phyloP scores from a whole-genome alignment of 2,329 filamentous ascomycete genomes.

The Akanthomyces lecanii region DNA sequence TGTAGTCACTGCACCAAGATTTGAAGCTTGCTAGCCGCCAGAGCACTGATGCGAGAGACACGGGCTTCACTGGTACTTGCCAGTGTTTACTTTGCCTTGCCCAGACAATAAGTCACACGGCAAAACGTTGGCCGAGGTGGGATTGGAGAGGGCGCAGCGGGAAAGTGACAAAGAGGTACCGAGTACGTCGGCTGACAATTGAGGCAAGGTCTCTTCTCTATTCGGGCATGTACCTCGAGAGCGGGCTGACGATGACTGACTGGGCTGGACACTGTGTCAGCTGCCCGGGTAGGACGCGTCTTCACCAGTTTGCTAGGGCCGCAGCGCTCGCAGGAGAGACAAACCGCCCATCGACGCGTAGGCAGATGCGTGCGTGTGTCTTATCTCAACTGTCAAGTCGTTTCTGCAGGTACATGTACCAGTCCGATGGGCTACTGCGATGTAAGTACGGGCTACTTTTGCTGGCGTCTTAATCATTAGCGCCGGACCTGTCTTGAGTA shows the following conservation, averaged over 20 bases:
- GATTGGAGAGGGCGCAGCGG: background rate
- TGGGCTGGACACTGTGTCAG: background rate
- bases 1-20: too few relatives aligned
- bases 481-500: background rate
- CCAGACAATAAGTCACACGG: too few relatives aligned
- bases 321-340: background rate
- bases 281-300: background rate
- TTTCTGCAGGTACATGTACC: slow-evolving; percentile 1
- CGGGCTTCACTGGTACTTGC: too few relatives aligned
- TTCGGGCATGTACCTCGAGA: slow-evolving; percentile 6
- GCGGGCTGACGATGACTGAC: background rate
- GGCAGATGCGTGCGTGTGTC: background rate
- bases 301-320: background rate
- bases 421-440: background rate
- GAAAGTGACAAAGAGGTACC: background rate
- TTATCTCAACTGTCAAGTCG: background rate
- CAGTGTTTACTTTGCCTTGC: too few relatives aligned
- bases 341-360: background rate
- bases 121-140: background rate
- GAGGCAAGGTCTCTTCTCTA: background rate
- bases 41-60: too few relatives aligned
- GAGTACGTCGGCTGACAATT: slow-evolving; percentile 6
- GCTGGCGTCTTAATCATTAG: background rate
- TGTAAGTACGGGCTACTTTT: background rate
- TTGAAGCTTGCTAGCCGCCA: too few relatives aligned